Evolutionary conservation across 345 rosid species (phyloP).

Genomic region (Populus tremula): DNA sequence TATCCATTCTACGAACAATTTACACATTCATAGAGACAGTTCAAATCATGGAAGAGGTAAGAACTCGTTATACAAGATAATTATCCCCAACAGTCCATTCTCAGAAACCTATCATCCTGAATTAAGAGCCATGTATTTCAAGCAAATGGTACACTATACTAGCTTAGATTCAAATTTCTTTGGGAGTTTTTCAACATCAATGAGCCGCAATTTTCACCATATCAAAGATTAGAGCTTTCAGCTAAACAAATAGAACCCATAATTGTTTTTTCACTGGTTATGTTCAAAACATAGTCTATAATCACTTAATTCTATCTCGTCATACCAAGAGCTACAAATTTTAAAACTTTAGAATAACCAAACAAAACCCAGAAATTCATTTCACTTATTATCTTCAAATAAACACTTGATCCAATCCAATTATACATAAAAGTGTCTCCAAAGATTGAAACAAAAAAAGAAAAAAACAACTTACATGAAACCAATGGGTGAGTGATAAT

Average conservation of each 20-base stretch:
- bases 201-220: not conserved
- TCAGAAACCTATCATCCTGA: not conserved
- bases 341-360: not conserved
- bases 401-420: not conserved
- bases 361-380: not conserved
- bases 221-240: not conserved
- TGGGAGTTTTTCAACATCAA: slow-evolving; percentile 4
- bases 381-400: not conserved
- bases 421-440: not conserved
- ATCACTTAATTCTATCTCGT: not conserved
- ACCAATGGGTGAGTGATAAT: not conserved
- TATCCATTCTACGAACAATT: not conserved
- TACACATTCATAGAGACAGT: not conserved
- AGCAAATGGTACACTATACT: not conserved
- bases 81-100: not conserved
- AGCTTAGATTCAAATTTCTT: not conserved
- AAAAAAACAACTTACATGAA: slow-evolving; percentile 29
- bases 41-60: not conserved
- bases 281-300: not conserved
- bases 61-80: not conserved
- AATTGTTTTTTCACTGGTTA: not conserved
- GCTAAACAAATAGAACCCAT: not conserved
- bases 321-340: not conserved
- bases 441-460: not conserved
- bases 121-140: not conserved